Conservation (phyloP, 2,329 filamentous ascomycete species). For the Aspergillus sclerotialis region DNA sequence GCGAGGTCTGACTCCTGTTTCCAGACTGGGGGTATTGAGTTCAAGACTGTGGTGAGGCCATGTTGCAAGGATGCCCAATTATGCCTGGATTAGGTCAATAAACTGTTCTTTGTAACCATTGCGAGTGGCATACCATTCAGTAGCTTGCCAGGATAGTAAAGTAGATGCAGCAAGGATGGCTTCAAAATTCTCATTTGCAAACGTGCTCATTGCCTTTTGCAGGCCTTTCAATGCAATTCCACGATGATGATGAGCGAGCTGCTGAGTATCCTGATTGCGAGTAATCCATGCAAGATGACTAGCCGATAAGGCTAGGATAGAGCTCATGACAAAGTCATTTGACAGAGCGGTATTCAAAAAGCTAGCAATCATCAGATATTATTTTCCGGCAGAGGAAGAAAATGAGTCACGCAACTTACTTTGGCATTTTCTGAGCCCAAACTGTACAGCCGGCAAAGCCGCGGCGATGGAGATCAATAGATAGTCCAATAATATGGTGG, state of each 20-base stretch:
- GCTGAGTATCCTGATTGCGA: conserved; percentile 74
- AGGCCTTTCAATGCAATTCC: conserved; percentile 79
- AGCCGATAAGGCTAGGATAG: conserved; percentile 86
- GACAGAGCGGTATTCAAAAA: conserved; percentile 76
- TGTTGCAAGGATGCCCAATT: conserved; percentile 91
- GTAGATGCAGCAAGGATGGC: conserved; percentile 87
- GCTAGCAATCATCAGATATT: too few species aligned
- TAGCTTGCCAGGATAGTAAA: conserved; percentile 90
- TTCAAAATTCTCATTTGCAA: conserved; percentile 81
- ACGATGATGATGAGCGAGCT: conserved; percentile 83
- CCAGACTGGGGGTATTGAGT: conserved; percentile 79
- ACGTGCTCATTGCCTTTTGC: conserved; percentile 76
- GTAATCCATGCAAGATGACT: conserved; percentile 88
- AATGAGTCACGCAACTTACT: conserved; percentile 52
- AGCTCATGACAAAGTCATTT: conserved; percentile 87
- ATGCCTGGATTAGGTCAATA: conserved; percentile 55
- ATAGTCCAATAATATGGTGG: conserved; percentile 81
- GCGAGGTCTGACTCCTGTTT: conserved; percentile 70
- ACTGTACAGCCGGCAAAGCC: conserved; percentile 78
- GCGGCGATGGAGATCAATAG: conserved; percentile 69
- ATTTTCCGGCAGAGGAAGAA: too few species aligned
- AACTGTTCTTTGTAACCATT: conserved; percentile 10
- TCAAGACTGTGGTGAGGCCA: conserved; percentile 80
- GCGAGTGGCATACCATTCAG: conserved; percentile 69
- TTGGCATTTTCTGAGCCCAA: conserved; percentile 89